Evolutionary conservation across 2,329 filamentous ascomycete species (phyloP).

Genomic region (Phyllosticta capitalensis): DNA sequence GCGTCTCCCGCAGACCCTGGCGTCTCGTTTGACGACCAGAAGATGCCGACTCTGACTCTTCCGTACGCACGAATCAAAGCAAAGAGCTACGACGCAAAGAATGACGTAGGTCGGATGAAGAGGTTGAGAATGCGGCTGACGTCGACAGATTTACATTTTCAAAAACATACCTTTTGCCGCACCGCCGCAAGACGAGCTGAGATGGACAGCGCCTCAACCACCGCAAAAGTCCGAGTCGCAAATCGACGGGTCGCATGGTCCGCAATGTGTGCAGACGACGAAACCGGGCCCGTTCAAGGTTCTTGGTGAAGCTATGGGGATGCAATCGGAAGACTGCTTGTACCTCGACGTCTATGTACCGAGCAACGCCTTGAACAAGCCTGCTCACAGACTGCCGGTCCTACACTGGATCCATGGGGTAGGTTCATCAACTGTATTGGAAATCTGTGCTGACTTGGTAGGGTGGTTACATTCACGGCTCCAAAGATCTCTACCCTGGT

Average conservation of each 20-base stretch:
- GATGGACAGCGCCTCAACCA: background rate
- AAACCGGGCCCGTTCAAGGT: background rate
- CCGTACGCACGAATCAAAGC: background rate
- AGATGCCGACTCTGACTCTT: background rate
- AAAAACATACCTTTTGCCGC: background rate
- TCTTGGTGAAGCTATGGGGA: background rate
- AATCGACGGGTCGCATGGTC: background rate
- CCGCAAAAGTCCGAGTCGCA: background rate
- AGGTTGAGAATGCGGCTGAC: background rate
- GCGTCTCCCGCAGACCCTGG: background rate
- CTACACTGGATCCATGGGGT: background rate
- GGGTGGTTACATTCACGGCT: slow-evolving; percentile 30
- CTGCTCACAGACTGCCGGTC: background rate
- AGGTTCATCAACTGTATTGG: background rate
- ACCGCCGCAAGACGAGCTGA: background rate
- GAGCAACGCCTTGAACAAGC: background rate
- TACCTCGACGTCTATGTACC: background rate
- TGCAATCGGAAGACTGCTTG: background rate
- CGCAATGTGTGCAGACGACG: background rate
- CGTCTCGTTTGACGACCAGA: background rate
- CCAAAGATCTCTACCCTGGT: slow-evolving; percentile 35
- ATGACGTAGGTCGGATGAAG: background rate
- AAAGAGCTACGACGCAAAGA: background rate
- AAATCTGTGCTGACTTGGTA: background rate
- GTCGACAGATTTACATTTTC: background rate